Evolutionary conservation across 2,329 filamentous ascomycete species (phyloP), one percentile per base, ranked within the genome.

Genomic region (Cladophialophora carrionii): DNA sequence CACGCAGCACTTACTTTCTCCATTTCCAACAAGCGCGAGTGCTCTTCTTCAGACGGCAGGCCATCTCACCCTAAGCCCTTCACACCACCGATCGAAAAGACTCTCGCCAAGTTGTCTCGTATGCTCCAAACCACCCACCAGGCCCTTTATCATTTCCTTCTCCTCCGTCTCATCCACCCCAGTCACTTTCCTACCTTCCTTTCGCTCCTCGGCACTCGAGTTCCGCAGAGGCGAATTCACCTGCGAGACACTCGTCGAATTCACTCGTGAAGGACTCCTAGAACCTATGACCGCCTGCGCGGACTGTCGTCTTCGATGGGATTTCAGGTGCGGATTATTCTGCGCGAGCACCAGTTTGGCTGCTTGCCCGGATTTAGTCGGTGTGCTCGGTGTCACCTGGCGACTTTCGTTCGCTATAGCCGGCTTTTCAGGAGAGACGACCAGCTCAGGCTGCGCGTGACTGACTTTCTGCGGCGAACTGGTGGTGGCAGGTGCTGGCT

Each of bases 41-140:
- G 6, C 22, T n/a, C 14, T 8, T 24, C 37, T 14, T 65, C 41
- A 68, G 8, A 69, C 64, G 46, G 67, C 67, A 59, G 67, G 67
- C 90, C 90, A 93, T 62, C 90, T 83, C 61, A 86, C 84, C 69
- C 88, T 87, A 72, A 98, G 80, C 1, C 92, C 92, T 64, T 96
- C 91, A 2, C 89, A 87, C 95, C 95, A 99, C 51, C 94, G 86
- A 17, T 88, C 87, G 78, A 97, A 98, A 22, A 99, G 84, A 22
- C 96, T 91, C 76, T 97, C 92, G 1, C 91, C 91, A 43, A 98
- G 83, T 75, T 96, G 87, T 74, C 92, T 91, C 70, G 90, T 90
- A 78, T 97, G 94, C 77, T 97, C 93, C 91, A 97, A 94, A 1
- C 92, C 94, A 84, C 87, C 1, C 86, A 87, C 70, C 88, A 77